Evolutionary conservation across 768 basidiomycete species (phyloP), one percentile per base, ranked within the genome.

Genomic region (Psilocybe tampanensis): DNA sequence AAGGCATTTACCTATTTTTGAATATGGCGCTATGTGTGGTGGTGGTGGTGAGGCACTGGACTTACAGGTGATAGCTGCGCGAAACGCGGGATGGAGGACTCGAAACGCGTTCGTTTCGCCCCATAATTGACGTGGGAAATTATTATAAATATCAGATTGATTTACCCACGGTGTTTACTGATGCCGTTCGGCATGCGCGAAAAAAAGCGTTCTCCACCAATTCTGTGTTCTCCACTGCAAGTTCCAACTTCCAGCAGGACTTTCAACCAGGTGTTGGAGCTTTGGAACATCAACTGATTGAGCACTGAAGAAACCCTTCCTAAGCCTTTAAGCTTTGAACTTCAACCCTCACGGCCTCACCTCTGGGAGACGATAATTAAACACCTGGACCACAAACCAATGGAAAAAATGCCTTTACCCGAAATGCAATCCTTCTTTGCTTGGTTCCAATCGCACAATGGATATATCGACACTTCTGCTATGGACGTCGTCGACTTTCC

Each of bases 381-480:
- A 15, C 8, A 34, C 8, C 33, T 34, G 7, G 33, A 34, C 33
- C n/a, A n/a, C n/a, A 5, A 36, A 44, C 36, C 33, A 52, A 43
- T 26, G 29, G 15, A 24, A 21, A 39, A 41, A 29, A 67, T 67
- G 66, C 47, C 62, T 24, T 59, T 61, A 45, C 39, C 52, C 44
- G 60, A 62, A 52, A 59, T 62, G 33, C 59, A 51, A 61, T 17
- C 56, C 2, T 83, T 89, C 56, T 36, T 85, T 11, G 45, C 60
- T n/a, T 92, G 89, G 89, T 90, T 90, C 66, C 70, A 76, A 59
- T 52, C 67, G 0, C 73, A 81, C 54, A 72, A 79, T 44, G 89
- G 86, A 0, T 60, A 56, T 4, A 34, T 89, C n/a, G 86, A 90
- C 58, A 41, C 59, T 0, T 52, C 64, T 39, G 66, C 71, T 2